phyloP scores from a whole-genome alignment of 2,329 filamentous ascomycete species.

The Penicillium sp. region DNA sequence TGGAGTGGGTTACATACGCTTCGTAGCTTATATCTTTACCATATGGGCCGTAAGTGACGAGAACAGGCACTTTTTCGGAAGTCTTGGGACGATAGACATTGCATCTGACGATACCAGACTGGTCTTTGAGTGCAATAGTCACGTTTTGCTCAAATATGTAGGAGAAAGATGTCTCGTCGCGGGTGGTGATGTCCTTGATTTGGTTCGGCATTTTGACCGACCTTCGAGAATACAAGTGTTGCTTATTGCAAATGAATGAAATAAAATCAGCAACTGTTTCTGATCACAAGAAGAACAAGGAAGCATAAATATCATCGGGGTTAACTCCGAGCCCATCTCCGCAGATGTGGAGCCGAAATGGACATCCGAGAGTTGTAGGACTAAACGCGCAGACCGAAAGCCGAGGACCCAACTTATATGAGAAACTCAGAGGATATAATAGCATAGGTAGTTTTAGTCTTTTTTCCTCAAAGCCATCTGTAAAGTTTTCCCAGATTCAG shows the following conservation, averaged over 20 bases:
- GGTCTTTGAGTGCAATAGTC: slow-evolving; percentile 45
- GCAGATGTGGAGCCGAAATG: slow-evolving; percentile 31
- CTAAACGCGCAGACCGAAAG: slow-evolving; percentile 1
- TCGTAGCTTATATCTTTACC: slow-evolving; percentile 71
- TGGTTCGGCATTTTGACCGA: slow-evolving; percentile 28
- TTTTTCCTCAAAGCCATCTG: neutral
- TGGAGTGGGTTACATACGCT: slow-evolving; percentile 30
- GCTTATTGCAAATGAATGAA: neutral
- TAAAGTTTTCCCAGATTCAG: neutral
- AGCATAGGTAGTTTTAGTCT: neutral
- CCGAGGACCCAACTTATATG: neutral
- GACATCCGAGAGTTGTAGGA: slow-evolving; percentile 12
- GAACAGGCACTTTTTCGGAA: slow-evolving; percentile 52
- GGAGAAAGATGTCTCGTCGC: slow-evolving; percentile 35
- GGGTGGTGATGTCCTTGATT: slow-evolving; percentile 32
- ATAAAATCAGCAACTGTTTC: neutral
- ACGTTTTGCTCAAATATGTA: slow-evolving; percentile 57
- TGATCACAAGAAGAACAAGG: neutral
- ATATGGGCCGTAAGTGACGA: slow-evolving; percentile 73
- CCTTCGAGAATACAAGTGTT: neutral
- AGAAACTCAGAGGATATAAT: neutral
- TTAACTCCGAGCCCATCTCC: slow-evolving; percentile 7
- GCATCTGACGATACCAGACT: slow-evolving; percentile 46
- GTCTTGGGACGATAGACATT: slow-evolving; percentile 55
- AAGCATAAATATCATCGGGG: neutral